Base-by-base conservation (phyloP, 1,284 basidiomycete genomes). In the Malassezia yamatoensis region DNA sequence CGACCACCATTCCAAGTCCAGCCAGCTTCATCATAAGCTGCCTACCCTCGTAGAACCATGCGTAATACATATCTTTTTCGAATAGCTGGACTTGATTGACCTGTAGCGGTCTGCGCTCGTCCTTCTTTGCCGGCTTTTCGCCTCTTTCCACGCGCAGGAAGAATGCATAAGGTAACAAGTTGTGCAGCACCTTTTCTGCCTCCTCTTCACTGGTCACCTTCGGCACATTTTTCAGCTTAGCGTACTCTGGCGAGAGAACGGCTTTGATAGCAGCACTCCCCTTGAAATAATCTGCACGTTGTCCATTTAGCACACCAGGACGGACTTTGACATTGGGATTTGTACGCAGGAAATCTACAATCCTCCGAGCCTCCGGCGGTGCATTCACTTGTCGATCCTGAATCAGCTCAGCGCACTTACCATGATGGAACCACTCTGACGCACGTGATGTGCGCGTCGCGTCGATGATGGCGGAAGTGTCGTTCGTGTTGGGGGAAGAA, bases 211-310 rank as follows among this genome's bases (percentile, higher is more conserved):
- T 82, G 33, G 53, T 33, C 2, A 65, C 59, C 41, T 65, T 62
- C 40, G 68, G 67, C 82, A 80, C 55, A 29, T 87, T 88, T 15
- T 85, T 86, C 44, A 86, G 81, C 76, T 96, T 96, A 48, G 83
- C 80, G 72, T 91, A 98, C 36, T 86, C 85, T 0, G 93, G 90
- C 2, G 89, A 88, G 53, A 88, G 83, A 3, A 98, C 80, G 0
- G 89, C 87, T 75, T 94, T 93, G 49, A 96, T 79, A 0, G 93
- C 72, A 4, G 66, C 56, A 6, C 63, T 65, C 18, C 72, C 93
- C 80, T 93, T 96, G 80, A 98, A 98, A 78, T 96, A 96, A 76
- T 96, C 93, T 54, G 91, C 81, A 45, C 93, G 85, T 77, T 94
- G 96, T 37, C 93, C 94, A 67, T 89, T 89, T 70, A 96, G 78